These are phyloP conservation scores for Vitrella brassicaformis DNA, from an alignment of 73 alveolate species.

Conservation along the genomic window DNA sequence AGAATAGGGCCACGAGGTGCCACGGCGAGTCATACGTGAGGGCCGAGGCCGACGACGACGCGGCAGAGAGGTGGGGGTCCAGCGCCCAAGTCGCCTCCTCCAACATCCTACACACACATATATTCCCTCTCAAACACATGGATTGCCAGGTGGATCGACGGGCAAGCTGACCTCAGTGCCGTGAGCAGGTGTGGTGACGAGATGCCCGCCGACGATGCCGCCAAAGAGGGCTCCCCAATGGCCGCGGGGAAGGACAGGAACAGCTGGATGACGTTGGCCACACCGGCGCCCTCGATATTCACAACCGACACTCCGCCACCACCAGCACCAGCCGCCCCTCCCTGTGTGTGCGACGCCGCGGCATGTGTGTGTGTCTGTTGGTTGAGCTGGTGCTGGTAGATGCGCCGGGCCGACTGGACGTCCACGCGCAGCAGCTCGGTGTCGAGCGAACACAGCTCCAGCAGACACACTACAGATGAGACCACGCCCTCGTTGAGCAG, in stretches of 20 bases:
- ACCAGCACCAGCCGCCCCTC: no score
- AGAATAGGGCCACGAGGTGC: slow-evolving; percentile 56
- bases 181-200: slow-evolving; percentile 16
- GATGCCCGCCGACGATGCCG: slow-evolving; percentile 26
- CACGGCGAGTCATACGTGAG: slow-evolving; percentile 45
- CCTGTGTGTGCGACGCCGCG: no score
- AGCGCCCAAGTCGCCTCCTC: slow-evolving; percentile 30
- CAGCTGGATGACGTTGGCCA: slow-evolving; percentile 30
- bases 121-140: background rate
- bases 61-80: slow-evolving; percentile 35
- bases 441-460: slow-evolving; percentile 39
- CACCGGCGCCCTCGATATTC: slow-evolving; percentile 11
- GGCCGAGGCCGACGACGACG: slow-evolving; percentile 8
- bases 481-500: slow-evolving; percentile 7
- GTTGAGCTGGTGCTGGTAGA: slow-evolving; percentile 8
- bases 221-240: background rate
- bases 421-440: slow-evolving; percentile 35
- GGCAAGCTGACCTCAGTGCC: no score
- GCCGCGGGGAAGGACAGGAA: slow-evolving; percentile 25
- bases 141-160: no score
- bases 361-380: no score
- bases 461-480: slow-evolving; percentile 8
- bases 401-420: slow-evolving; percentile 21
- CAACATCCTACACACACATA: background rate
- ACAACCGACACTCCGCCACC: no score